Conservation (phyloP, 352 stramenopile genomes). For the Phytophthora rubi region DNA sequence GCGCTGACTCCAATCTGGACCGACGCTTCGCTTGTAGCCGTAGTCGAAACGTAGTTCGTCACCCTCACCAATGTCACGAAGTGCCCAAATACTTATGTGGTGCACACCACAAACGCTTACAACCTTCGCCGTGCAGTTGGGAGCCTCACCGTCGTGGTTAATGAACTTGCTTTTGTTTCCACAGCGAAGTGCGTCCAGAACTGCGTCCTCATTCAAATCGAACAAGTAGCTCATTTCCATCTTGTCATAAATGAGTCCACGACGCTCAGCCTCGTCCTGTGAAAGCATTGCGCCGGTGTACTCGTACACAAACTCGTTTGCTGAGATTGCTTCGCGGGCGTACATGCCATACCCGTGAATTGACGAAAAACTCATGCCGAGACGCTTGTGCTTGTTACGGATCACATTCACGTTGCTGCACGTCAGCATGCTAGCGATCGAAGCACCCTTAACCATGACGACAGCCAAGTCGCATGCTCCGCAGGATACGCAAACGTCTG, state of each 20-base stretch:
- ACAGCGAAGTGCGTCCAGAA: constrained; percentile 87
- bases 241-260: constrained; percentile 84
- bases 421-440: background rate
- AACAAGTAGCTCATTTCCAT: constrained; percentile 90
- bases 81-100: constrained; percentile 90
- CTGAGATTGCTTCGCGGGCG: constrained; percentile 47
- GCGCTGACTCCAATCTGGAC: constrained; percentile 62
- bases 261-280: constrained; percentile 65
- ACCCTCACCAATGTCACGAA: constrained; percentile 75
- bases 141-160: constrained; percentile 67
- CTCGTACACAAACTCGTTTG: constrained; percentile 67
- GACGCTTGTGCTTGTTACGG: constrained; percentile 36
- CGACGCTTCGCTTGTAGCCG: constrained; percentile 61
- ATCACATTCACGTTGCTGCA: constrained; percentile 39
- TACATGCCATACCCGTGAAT: constrained; percentile 67
- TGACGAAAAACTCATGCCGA: constrained; percentile 51
- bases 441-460: constrained; percentile 3
- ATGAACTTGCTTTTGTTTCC: constrained; percentile 94
- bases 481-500: constrained; percentile 56
- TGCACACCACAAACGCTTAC: constrained; percentile 87
- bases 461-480: constrained; percentile 53
- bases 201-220: constrained; percentile 88
- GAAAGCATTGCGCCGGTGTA: constrained; percentile 64
- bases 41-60: constrained; percentile 75
- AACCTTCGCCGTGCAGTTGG: constrained; percentile 82